A percentile compares a stretch with the other conserved stretches of the same genome.
phyloP scores from a whole-genome alignment of 2,329 filamentous ascomycete species.

The Fusarium nodosum region DNA sequence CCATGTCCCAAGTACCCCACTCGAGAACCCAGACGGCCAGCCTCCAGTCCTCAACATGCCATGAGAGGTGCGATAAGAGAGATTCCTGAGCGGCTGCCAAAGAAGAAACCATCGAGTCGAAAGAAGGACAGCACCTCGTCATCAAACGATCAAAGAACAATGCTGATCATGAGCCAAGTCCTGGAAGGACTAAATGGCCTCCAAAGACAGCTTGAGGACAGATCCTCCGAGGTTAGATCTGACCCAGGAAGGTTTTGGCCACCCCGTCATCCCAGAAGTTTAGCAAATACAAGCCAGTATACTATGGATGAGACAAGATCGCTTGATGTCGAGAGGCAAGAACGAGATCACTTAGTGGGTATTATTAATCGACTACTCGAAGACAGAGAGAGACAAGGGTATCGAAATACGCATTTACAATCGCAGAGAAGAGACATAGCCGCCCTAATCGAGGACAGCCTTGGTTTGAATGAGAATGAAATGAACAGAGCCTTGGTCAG shows the following conservation, averaged over 20 bases:
- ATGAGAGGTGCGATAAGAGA: not conserved
- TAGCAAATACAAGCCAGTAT: constrained; percentile 1
- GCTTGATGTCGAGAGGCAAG: constrained; percentile 8
- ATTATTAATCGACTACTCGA: constrained; percentile 12
- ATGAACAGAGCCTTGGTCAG: not conserved
- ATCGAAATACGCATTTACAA: not conserved
- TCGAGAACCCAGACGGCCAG: not conserved
- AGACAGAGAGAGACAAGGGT: constrained; percentile 8
- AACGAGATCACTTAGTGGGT: constrained; percentile 9
- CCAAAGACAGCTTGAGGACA: not conserved
- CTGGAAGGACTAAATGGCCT: constrained; percentile 1
- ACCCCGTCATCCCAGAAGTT: not conserved
- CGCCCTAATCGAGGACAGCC: not conserved
- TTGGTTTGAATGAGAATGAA: not conserved
- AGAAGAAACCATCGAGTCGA: not conserved
- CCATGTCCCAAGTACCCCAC: constrained; percentile 4
- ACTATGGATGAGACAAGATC: constrained; percentile 5
- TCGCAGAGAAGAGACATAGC: not conserved
- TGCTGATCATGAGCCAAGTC: not conserved
- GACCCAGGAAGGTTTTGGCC: constrained; percentile 5
- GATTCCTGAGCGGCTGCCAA: not conserved
- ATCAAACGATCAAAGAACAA: not conserved
- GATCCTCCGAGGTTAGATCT: constrained; percentile 6
- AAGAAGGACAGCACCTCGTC: not conserved
- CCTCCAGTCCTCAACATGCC: not conserved